phyloP scores from a whole-genome alignment of 2,329 filamentous ascomycete species.

The Aspergillus sp. region DNA sequence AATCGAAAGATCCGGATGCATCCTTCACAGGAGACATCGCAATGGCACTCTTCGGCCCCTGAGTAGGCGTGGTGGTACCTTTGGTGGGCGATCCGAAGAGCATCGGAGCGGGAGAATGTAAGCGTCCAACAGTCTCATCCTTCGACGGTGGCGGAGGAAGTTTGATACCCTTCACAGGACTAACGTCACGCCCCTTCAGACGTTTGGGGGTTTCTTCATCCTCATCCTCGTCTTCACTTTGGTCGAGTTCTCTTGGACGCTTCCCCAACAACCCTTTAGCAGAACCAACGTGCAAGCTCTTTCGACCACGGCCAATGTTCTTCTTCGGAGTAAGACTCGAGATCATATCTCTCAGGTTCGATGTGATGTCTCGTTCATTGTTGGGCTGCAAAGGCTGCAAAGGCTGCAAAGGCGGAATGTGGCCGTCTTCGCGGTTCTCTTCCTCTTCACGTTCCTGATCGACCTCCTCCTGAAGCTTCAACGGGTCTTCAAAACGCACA shows the following conservation, averaged over 20 bases:
- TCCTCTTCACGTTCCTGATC: conserved; percentile 56
- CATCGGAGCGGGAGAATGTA: conserved; percentile 41
- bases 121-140: conserved; percentile 56
- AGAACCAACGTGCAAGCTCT: conserved; percentile 68
- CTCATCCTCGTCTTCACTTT: conserved; percentile 51
- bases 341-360: conserved; percentile 69
- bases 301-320: conserved; percentile 57
- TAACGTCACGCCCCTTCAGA: conserved; percentile 62
- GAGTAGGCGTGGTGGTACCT: conserved; percentile 46
- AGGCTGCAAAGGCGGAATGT: conserved; percentile 23
- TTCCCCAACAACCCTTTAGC: conserved; percentile 67
- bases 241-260: conserved; percentile 62
- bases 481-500: conserved; percentile 60
- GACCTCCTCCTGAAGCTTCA: conserved; percentile 53
- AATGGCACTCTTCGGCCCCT: conserved; percentile 29
- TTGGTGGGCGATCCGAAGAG: conserved; percentile 24
- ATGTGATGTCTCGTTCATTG: conserved; percentile 52
- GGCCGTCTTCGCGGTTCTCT: conserved; percentile 52
- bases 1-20: conserved; percentile 12
- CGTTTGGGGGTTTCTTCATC: conserved; percentile 54
- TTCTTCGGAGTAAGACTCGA: conserved; percentile 70
- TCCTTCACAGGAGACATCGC: conserved; percentile 26
- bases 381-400: conserved; percentile 31
- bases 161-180: conserved; percentile 67
- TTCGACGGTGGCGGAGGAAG: conserved; percentile 62